These are phyloP conservation scores for Jamesozyma lodderae DNA, from an alignment of 805 yeast species.

Conservation along the genomic window DNA sequence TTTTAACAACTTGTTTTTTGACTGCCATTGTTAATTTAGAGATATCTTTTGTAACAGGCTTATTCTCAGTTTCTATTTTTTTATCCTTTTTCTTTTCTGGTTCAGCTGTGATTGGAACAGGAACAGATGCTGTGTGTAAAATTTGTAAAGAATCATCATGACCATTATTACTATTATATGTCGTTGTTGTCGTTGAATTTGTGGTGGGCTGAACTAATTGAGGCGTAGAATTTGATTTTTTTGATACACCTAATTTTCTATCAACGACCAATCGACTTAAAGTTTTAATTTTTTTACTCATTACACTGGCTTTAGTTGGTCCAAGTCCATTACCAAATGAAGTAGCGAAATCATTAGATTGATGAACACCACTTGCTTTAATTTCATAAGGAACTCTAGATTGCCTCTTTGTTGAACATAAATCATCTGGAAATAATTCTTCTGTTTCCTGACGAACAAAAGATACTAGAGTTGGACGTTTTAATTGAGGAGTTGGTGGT, in stretches of 20 bases:
- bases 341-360: constrained; percentile 31
- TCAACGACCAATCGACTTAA: constrained; percentile 27
- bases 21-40: neutral
- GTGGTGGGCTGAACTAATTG: too few relatives aligned
- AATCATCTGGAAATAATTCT: constrained; percentile 24
- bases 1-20: constrained; percentile 18
- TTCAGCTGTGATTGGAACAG: neutral
- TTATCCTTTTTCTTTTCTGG: neutral
- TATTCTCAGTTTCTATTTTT: too few relatives aligned
- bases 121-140: neutral
- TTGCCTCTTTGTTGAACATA: constrained; percentile 17
- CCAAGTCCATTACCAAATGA: constrained; percentile 29
- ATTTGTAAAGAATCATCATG: neutral
- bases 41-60: neutral
- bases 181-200: neutral
- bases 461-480: constrained; percentile 7
- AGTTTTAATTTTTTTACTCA: constrained; percentile 24
- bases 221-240: constrained; percentile 9
- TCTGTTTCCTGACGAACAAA: constrained; percentile 27
- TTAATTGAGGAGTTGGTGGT: constrained; percentile 8
- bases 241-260: constrained; percentile 25
- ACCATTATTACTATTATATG: neutral
- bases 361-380: constrained; percentile 31
- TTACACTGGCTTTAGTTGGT: constrained; percentile 29
- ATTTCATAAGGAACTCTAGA: constrained; percentile 27